phyloP scores from a whole-genome alignment of 2,329 filamentous ascomycete species.

The Cladophialophora chaetospira region DNA sequence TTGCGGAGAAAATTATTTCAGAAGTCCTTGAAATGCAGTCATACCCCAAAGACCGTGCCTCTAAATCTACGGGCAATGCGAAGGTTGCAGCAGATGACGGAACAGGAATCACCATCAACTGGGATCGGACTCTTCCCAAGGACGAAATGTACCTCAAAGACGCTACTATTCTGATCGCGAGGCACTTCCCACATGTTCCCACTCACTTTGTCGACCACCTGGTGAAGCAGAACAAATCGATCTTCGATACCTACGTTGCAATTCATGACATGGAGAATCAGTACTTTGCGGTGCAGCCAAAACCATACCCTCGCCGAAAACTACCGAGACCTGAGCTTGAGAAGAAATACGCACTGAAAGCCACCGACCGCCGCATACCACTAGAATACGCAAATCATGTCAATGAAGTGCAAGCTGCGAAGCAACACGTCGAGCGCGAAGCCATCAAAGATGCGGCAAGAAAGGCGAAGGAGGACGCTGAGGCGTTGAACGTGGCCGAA shows the following conservation, averaged over 20 bases:
- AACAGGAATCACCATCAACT: slow-evolving; percentile 38
- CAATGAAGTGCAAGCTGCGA: slow-evolving; percentile 37
- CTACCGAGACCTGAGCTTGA: slow-evolving; percentile 26
- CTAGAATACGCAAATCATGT: slow-evolving; percentile 26
- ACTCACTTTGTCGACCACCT: slow-evolving; percentile 29
- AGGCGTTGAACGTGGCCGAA: slow-evolving; percentile 41
- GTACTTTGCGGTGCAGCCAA: slow-evolving; percentile 12
- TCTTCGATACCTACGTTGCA: slow-evolving; percentile 37
- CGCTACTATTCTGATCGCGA: slow-evolving; percentile 34
- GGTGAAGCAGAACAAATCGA: slow-evolving; percentile 28
- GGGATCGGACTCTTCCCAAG: slow-evolving; percentile 25
- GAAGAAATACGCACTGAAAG: slow-evolving; percentile 24
- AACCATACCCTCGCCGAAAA: slow-evolving; percentile 32
- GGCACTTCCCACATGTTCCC: slow-evolving; percentile 30
- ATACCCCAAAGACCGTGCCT: slow-evolving; percentile 47
- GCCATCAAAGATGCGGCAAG: slow-evolving; percentile 20
- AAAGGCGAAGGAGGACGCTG: slow-evolving; percentile 35
- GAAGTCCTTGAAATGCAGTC: slow-evolving; percentile 42
- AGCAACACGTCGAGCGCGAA: slow-evolving; percentile 32
- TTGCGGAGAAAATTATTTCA: slow-evolving; percentile 43
- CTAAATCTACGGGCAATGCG: slow-evolving; percentile 36
- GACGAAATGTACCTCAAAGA: slow-evolving; percentile 29
- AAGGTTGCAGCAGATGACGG: slow-evolving; percentile 39
- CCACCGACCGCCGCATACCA: slow-evolving; percentile 18
- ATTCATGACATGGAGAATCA: slow-evolving; percentile 34